Base-by-base conservation (phyloP, 768 basidiomycete species). In the Lactarius indigo region DNA sequence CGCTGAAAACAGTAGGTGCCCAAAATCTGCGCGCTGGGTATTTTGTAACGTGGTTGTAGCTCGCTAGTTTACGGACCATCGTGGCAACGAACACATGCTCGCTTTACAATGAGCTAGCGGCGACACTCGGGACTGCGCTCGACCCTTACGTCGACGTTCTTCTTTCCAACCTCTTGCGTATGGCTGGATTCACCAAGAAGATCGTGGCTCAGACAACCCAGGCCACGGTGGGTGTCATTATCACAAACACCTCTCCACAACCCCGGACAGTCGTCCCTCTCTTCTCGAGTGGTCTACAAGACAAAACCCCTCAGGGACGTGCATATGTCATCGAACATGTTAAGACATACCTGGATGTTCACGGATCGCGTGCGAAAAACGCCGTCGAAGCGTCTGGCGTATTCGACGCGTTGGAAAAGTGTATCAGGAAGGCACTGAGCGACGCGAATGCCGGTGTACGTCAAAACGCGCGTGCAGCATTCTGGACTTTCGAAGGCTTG, bases 121-220 rank as follows among this genome's bases (percentile, higher is more conserved):
- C 78, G 35, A 79, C 85, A 18, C 84, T 98, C 35, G 87, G 87
- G 55, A 72, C 84, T 12, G 76, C 81, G 18, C 78, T 98, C 56
- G 96, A 98, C 74, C 88, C 87, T 0, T 85, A 90, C 72, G 89
- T 88, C 73, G 97, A 98, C 58, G 75, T 81, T 2, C 73, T 97
- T 3, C 80, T 94, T 65, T 83, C 84, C n/a, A 84, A 89, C 72
- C 83, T 96, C 15, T 80, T 96, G 50, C 88, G 87, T 68, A 90
- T 98, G 91, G 87, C 91, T 33, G 88, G 87, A 9, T 87, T 92
- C 63, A 98, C 96, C 37, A 99, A 99, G 78, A 96, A 96, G 75
- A 87, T 98, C 57, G 85, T 87, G 28, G 93, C 91, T 5, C 88
- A 93, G 64, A 89, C 89, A 66, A 92, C 96, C 1, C 97, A 98